These are phyloP conservation scores for Oryza coarctata DNA, from an alignment of 176 grass and related monocot genomes.

Conservation along the genomic window DNA sequence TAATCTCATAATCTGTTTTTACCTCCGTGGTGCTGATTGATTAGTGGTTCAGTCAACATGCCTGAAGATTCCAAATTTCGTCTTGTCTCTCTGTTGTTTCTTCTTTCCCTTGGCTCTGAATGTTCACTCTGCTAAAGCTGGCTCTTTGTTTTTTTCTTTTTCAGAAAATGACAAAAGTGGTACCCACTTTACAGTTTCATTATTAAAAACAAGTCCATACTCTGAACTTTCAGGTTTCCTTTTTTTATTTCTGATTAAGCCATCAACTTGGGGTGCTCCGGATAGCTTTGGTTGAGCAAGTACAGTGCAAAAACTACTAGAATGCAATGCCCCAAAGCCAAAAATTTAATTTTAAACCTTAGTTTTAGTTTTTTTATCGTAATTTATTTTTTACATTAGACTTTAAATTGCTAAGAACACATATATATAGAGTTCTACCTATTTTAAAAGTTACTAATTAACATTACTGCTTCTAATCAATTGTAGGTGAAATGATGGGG, in stretches of 20 bases:
- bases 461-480: too few species aligned
- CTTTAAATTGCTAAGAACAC: too few species aligned
- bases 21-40: background rate
- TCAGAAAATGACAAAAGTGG: constrained; percentile 28
- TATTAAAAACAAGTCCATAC: background rate
- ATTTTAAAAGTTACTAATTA: too few species aligned
- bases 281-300: background rate
- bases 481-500: too few species aligned
- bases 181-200: constrained; percentile 3
- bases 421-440: too few species aligned
- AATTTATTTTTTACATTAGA: too few species aligned
- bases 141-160: background rate
- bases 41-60: background rate
- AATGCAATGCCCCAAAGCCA: too few species aligned
- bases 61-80: constrained; percentile 9
- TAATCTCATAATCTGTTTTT: background rate
- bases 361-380: too few species aligned
- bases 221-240: background rate
- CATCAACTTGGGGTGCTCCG: background rate
- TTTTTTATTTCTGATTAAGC: background rate
- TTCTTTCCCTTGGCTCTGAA: background rate
- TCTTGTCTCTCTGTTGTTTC: background rate
- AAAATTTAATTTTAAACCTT: too few species aligned
- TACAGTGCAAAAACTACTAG: background rate
- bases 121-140: constrained; percentile 33